Evolutionary conservation across 768 basidiomycete genomes (phyloP), one percentile per base, ranked within the genome.

Genomic region (Amanita phalloides): DNA sequence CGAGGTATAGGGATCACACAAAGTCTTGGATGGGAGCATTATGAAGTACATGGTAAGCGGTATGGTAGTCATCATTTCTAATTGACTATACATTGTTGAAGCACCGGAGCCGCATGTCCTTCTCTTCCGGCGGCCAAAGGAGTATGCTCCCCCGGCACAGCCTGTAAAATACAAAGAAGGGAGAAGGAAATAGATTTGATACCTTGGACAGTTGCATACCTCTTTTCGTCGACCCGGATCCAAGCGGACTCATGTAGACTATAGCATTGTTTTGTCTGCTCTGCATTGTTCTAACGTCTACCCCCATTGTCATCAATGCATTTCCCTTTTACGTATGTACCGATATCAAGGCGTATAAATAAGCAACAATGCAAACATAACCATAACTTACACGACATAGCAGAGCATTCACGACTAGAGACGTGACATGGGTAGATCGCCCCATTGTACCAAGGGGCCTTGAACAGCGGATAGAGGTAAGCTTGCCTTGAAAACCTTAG

Each of bases 1-100:
- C 78, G 95, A 64, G 88, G 89, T 0, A 91, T 99, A 51, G 95
- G 95, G 7, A 95, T 97, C 56, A 88, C 86, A 38, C 95, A 99
- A 69, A 93, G 90, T 66, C 72, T 95, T 21, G 94, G 94, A 3
- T 98, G 94, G 93, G 88, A 90, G 62, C 93, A 96, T 60, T 97
- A 94, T 61, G 93, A 94, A 72, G 89, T 94, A n/a, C 94, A 97
- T 61, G 89, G 92, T 86, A 56, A 56, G 75, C 56, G n/a, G 45
- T 46, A 20, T 13, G 14, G 41, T 11, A 46, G 48, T 51, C 26
- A 47, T 51, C n/a, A 43, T 45, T 50, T 43, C 25, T 17, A 14
- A 44, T 13, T 48, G 28, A 48, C 45, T 39, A 55, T 51, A 46
- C 35, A 48, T 23, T 41, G 23, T 30, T 42, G 45, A 50, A 92